Conservation (phyloP, 495 filamentous ascomycete genomes). For the Lophiostoma macrostomum region DNA sequence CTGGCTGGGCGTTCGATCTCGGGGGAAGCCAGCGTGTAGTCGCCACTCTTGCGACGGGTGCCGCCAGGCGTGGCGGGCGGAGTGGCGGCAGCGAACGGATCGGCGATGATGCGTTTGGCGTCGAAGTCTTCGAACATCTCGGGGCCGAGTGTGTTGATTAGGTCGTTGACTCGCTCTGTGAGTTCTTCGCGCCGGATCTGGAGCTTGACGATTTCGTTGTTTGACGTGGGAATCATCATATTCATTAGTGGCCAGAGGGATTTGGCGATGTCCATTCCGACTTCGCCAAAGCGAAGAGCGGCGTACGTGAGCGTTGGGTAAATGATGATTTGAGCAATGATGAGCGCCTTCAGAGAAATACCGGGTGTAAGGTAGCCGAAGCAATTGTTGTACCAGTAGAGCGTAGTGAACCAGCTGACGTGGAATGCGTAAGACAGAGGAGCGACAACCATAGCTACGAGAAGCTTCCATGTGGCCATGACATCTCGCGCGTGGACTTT, state of each 20-base stretch:
- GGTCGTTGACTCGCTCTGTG: conserved; percentile 75
- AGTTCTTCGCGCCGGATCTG: conserved; percentile 69
- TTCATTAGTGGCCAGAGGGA: conserved; percentile 87
- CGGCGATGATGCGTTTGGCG: conserved; percentile 69
- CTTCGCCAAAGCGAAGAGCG: conserved; percentile 90
- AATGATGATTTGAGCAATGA: conserved; percentile 65
- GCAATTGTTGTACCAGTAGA: conserved; percentile 80
- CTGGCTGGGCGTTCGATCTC: not conserved
- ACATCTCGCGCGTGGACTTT: conserved; percentile 94
- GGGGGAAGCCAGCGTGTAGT: conserved; percentile 20
- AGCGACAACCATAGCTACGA: conserved; percentile 85
- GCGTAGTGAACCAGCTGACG: conserved; percentile 65
- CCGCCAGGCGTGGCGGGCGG: conserved; percentile 17
- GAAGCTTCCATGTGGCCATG: conserved; percentile 97
- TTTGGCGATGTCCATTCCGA: conserved; percentile 97
- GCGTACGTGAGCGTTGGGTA: conserved; percentile 91
- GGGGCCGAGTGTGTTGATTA: conserved; percentile 93
- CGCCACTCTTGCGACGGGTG: conserved; percentile 8
- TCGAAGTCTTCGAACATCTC: conserved; percentile 98
- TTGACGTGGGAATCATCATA: conserved; percentile 78
- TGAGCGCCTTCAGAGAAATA: conserved; percentile 75
- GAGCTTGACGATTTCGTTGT: conserved; percentile 79
- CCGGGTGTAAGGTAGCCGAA: conserved; percentile 74
- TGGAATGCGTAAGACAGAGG: conserved; percentile 83
- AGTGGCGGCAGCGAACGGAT: conserved; percentile 52